A percentile compares a stretch with the other conserved stretches of the same genome.
phyloP scores from a whole-genome alignment of 2,329 filamentous ascomycete genomes.

The Epicoccum sorghinum region DNA sequence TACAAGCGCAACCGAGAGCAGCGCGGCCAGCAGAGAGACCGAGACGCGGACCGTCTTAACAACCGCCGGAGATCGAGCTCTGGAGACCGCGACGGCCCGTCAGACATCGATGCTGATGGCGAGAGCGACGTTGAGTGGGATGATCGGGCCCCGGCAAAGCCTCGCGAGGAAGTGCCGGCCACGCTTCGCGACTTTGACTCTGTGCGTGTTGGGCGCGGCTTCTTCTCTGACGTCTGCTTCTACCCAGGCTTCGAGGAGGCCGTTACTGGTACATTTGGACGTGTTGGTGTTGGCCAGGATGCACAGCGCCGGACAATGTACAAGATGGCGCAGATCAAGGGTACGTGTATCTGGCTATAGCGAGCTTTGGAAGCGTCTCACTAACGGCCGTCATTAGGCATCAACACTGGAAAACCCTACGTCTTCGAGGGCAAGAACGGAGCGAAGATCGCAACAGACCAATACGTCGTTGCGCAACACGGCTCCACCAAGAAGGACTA shows the following conservation, averaged over 20 bases:
- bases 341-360: conserved; percentile 53
- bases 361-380: background rate
- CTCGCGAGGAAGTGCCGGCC: conserved; percentile 71
- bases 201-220: conserved; percentile 79
- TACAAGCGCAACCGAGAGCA: conserved; percentile 62
- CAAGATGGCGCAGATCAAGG: conserved; percentile 86
- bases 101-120: conserved; percentile 68
- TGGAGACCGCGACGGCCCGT: conserved; percentile 48
- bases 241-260: conserved; percentile 86
- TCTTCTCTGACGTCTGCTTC: conserved; percentile 91
- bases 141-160: conserved; percentile 57
- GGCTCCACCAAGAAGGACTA: conserved; percentile 84
- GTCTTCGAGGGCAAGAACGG: conserved; percentile 77
- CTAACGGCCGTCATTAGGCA: conserved; percentile 61
- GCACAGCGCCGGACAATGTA: conserved; percentile 78
- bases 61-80: conserved; percentile 54
- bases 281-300: conserved; percentile 82
- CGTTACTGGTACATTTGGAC: conserved; percentile 82
- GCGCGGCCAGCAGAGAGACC: conserved; percentile 62
- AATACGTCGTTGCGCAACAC: conserved; percentile 81
- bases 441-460: conserved; percentile 79
- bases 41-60: conserved; percentile 55
- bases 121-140: conserved; percentile 82
- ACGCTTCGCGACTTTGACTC: conserved; percentile 83
- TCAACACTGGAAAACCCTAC: conserved; percentile 80